These are phyloP conservation scores for Malus sylvestris DNA, from an alignment of 306 rosid species.

Conservation along the genomic window DNA sequence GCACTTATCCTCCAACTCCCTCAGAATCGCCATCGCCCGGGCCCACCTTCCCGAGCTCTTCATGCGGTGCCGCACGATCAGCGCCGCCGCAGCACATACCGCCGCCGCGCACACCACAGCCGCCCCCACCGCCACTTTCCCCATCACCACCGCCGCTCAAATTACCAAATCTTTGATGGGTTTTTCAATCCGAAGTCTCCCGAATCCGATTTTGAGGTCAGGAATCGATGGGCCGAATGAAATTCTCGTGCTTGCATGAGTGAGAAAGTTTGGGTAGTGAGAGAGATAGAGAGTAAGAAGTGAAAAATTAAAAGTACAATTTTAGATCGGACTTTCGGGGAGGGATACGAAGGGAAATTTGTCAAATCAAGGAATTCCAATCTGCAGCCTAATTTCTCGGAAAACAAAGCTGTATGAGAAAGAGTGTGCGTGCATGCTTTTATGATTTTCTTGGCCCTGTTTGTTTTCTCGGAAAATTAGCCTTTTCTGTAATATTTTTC, in stretches of 20 bases:
- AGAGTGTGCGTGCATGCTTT: background rate
- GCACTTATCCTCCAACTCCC: constrained; percentile 62
- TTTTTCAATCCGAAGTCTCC: background rate
- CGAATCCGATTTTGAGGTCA: background rate
- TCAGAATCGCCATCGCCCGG: constrained; percentile 41
- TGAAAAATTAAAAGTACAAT: too few relatives aligned
- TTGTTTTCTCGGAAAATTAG: background rate
- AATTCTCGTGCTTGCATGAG: background rate
- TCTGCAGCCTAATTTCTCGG: background rate
- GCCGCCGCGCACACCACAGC: constrained; percentile 68
- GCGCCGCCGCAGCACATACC: constrained; percentile 72
- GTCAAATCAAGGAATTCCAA: background rate
- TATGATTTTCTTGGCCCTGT: background rate
- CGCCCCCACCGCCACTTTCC: constrained; percentile 58
- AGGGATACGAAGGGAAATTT: constrained; percentile 2
- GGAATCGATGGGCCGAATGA: background rate
- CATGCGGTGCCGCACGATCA: constrained; percentile 49
- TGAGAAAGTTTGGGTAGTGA: background rate
- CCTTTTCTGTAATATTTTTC: background rate
- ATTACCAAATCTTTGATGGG: background rate
- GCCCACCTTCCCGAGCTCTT: constrained; percentile 54
- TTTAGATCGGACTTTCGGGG: background rate
- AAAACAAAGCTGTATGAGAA: background rate
- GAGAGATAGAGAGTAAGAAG: background rate
- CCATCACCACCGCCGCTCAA: constrained; percentile 34